These are phyloP conservation scores for Exobasidium rhododendri DNA, from an alignment of 1,284 basidiomycete genomes.

Conservation along the genomic window DNA sequence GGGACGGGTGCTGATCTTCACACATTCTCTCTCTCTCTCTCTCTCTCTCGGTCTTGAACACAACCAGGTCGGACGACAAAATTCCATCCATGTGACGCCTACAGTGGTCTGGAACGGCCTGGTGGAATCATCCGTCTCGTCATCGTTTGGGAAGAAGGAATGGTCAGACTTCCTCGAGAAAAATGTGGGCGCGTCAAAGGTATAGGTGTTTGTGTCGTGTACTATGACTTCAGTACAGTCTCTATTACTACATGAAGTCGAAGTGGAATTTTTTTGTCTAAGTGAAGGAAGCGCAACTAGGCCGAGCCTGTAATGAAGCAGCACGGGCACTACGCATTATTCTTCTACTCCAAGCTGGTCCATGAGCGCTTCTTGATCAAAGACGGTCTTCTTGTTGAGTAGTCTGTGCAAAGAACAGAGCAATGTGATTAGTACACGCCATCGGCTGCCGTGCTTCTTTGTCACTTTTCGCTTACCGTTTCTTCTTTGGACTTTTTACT, in stretches of 20 bases:
- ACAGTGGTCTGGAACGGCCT: constrained; percentile 68
- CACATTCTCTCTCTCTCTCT: constrained; percentile 1
- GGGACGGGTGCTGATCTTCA: no score
- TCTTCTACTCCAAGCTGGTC: constrained; percentile 34
- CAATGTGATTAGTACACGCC: neutral
- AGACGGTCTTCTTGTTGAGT: constrained; percentile 31
- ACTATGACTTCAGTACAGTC: no score
- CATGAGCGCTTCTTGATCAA: constrained; percentile 37
- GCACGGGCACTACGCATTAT: no score
- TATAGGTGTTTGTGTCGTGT: neutral
- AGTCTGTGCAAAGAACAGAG: constrained; percentile 16
- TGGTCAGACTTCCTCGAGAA: constrained; percentile 77
- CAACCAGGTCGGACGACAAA: constrained; percentile 86
- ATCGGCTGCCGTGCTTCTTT: no score
- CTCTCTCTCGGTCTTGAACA: constrained; percentile 62
- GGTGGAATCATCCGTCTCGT: constrained; percentile 68
- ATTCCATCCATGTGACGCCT: constrained; percentile 86
- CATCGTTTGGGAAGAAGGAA: constrained; percentile 76
- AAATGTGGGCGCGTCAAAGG: constrained; percentile 60
- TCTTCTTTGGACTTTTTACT: constrained; percentile 8
- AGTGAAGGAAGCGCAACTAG: no score
- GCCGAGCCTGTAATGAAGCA: no score
- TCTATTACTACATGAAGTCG: no score
- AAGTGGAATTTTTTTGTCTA: no score
- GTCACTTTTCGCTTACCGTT: neutral